Evolutionary conservation across 441 rosid genomes (phyloP), one percentile per base, ranked within the genome.

Genomic region (Capsella rubella): DNA sequence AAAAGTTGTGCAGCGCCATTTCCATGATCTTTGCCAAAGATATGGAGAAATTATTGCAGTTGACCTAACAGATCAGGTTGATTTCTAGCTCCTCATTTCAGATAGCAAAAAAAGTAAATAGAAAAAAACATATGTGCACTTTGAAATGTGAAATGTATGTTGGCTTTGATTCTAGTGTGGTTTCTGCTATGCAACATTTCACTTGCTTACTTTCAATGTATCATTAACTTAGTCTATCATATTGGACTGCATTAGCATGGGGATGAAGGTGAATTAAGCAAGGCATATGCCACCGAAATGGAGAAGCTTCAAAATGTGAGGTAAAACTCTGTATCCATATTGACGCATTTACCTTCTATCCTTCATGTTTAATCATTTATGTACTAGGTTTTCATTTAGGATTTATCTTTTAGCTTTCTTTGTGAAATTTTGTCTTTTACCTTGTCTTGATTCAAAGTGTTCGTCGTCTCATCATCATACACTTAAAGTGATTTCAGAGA

Each of bases 51-150:
- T 73, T 16, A 46, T 86, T 40, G 99, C 86, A 21, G 77, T 92
- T 71, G 93, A 95, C 84, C 80, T 95, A 73, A 89, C 96, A 69
- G 87, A 95, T 82, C 87, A 89, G 82, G 99, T 95, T 76, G 63
- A 84, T 52, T 31, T 71, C 49, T 45, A 51, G 16, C 64, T 9
- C 54, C 54, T 74, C 57, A 67, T 62, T 69, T 9, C 40, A 39
- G 69, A 69, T 43, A 55, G 28, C 46, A 46, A 28, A 46, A 46
- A 28, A 76, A 69, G 13, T 47, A 53, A 18, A 53, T 37, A 49
- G 61, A 59, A 64, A 9, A 29, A 57, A 50, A 53, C 37, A 46
- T 50, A 18, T 15, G 37, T 40, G 32, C 63, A 75, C 34, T 46
- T 3, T 46, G 40, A 35, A 39, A 37, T 58, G 42, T 56, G 43